A percentile compares a stretch with the other conserved stretches of the same genome.
Evolutionary conservation across 768 basidiomycete species (phyloP).

Genomic region (Dioszegia aurantiaca): DNA sequence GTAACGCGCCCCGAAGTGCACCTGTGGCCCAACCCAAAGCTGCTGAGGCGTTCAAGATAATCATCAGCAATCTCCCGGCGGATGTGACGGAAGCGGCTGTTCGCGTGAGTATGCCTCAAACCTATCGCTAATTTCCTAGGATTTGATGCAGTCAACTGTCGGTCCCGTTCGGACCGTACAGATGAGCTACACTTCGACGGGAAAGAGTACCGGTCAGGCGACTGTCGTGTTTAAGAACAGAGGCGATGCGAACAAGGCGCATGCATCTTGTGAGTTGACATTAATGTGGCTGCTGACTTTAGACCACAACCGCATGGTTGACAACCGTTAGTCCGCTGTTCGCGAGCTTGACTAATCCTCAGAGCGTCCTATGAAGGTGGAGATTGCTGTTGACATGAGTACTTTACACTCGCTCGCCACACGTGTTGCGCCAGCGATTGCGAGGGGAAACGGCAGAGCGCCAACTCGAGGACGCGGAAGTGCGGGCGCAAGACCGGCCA

Average conservation of each 20-base stretch:
- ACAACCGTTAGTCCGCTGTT: constrained; percentile 90
- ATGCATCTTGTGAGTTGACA: constrained; percentile 62
- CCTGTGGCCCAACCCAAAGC: constrained; percentile 1
- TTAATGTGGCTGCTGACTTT: constrained; percentile 11
- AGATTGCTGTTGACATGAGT: constrained; percentile 87
- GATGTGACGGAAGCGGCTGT: constrained; percentile 94
- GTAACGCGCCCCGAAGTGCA: constrained; percentile 23
- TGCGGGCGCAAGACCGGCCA: constrained; percentile 37
- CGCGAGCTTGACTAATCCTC: constrained; percentile 30
- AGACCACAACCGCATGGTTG: constrained; percentile 97
- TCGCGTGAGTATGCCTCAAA: constrained; percentile 62
- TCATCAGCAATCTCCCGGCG: constrained; percentile 85
- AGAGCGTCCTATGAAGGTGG: constrained; percentile 99
- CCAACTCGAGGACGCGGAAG: constrained; percentile 50
- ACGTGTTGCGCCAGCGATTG: constrained; percentile 75
- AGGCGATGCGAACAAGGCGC: constrained; percentile 89
- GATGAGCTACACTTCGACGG: constrained; percentile 76
- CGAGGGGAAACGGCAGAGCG: constrained; percentile 23
- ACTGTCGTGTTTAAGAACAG: constrained; percentile 78
- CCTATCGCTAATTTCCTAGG: constrained; percentile 57
- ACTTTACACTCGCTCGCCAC: constrained; percentile 67
- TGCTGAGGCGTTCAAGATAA: constrained; percentile 74
- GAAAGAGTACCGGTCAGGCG: constrained; percentile 87
- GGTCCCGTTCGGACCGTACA: constrained; percentile 80
- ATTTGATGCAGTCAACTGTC: constrained; percentile 85